These are phyloP conservation scores for Trapa bicornis DNA, from an alignment of 345 rosid genomes.

Conservation along the genomic window DNA sequence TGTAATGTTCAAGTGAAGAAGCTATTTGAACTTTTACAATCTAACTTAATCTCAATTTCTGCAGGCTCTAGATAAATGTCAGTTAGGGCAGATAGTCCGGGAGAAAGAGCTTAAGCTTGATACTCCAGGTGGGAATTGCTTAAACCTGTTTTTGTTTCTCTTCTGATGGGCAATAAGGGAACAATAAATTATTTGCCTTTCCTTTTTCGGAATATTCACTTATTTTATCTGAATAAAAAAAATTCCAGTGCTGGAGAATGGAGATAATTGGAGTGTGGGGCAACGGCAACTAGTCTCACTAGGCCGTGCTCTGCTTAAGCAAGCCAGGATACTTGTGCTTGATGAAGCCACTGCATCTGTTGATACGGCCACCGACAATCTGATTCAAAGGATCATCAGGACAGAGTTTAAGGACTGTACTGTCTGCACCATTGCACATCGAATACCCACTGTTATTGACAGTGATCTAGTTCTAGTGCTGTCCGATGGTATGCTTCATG, in stretches of 20 bases:
- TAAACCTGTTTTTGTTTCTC: neutral
- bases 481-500: conserved; percentile 56
- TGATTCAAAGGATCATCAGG: conserved; percentile 87
- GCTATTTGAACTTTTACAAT: neutral
- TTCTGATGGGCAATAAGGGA: neutral
- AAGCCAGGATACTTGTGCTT: conserved; percentile 83
- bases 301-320: conserved; percentile 86
- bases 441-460: conserved; percentile 94
- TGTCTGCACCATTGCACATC: conserved; percentile 96
- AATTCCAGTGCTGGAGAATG: conserved; percentile 71
- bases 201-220: too few relatives aligned
- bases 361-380: conserved; percentile 95
- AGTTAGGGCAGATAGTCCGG: conserved; percentile 79
- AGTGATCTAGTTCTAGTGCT: conserved; percentile 96
- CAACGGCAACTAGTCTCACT: conserved; percentile 90
- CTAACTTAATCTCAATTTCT: neutral
- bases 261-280: conserved; percentile 99
- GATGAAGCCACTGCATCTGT: conserved; percentile 99
- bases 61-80: conserved; percentile 95
- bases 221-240: conserved; percentile 4
- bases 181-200: conserved; percentile 1
- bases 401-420: conserved; percentile 86
- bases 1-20: neutral
- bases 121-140: conserved; percentile 46
- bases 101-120: conserved; percentile 80